phyloP scores from a whole-genome alignment of 1,284 basidiomycete species.

The Melanopsichium pennsylvanicum region DNA sequence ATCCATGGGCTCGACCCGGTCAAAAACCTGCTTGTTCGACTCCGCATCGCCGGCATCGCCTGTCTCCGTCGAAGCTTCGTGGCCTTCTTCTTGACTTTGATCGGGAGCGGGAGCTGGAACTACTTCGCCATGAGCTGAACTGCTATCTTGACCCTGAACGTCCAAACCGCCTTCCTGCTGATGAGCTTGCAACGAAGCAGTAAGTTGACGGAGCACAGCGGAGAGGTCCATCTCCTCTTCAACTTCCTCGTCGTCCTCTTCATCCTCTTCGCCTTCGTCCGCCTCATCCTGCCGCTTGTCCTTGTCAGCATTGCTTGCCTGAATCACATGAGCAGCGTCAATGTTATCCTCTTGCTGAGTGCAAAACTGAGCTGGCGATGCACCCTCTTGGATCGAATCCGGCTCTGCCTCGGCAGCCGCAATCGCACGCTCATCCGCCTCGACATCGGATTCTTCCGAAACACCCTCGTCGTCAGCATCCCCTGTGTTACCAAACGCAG shows the following conservation, averaged over 20 bases:
- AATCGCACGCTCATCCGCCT: conserved; percentile 56
- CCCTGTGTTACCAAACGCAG: conserved; percentile 35
- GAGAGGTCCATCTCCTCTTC: conserved; percentile 45
- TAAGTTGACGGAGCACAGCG: conserved; percentile 48
- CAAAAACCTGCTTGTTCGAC: neutral
- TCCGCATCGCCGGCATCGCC: neutral
- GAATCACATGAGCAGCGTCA: neutral
- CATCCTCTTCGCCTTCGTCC: conserved; percentile 20
- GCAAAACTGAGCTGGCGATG: neutral
- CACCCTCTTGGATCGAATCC: conserved; percentile 18
- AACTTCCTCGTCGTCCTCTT: conserved; percentile 13
- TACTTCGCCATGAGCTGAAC: neutral
- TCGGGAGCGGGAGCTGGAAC: neutral
- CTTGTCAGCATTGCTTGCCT: neutral
- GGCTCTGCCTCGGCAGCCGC: conserved; percentile 55
- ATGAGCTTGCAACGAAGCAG: conserved; percentile 51
- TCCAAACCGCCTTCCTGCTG: conserved; percentile 9
- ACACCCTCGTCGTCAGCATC: conserved; percentile 34
- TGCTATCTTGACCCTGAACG: conserved; percentile 4
- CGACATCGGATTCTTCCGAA: conserved; percentile 41
- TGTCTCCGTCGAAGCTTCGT: neutral
- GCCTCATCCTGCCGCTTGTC: conserved; percentile 5
- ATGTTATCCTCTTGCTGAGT: neutral
- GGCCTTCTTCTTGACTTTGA: neutral
- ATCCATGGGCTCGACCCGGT: conserved; percentile 5